Percentiles rank a stretch among this genome's conserved stretches.
phyloP scores from a whole-genome alignment of 148 eudicot species.

The Fagopyrum tataricum region DNA sequence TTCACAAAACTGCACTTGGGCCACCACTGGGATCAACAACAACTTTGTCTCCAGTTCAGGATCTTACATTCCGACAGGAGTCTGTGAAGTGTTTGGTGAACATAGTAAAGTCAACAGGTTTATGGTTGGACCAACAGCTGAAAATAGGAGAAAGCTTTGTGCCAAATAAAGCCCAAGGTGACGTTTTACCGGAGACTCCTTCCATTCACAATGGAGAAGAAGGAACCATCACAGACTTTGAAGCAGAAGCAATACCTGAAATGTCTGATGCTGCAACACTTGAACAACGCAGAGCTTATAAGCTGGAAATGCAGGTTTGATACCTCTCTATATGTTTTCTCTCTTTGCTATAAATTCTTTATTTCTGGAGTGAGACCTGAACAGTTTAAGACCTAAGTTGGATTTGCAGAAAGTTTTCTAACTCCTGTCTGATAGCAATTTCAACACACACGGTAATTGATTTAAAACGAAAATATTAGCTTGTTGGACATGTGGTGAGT shows the following conservation, averaged over 20 bases:
- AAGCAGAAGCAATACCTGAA: constrained; percentile 68
- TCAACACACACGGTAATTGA: not conserved
- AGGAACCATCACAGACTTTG: constrained; percentile 49
- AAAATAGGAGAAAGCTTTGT: constrained; percentile 53
- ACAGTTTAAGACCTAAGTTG: not conserved
- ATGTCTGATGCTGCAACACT: constrained; percentile 76
- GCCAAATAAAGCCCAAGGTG: constrained; percentile 43
- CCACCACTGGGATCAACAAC: constrained; percentile 93
- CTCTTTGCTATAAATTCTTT: not conserved
- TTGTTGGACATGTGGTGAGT: not conserved
- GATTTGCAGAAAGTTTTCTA: not conserved
- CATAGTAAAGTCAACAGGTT: constrained; percentile 83
- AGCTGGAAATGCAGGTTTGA: constrained; percentile 81
- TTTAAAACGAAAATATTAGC: not conserved
- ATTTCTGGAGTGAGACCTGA: not conserved
- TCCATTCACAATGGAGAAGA: constrained; percentile 54
- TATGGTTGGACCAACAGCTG: constrained; percentile 93
- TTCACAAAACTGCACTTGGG: constrained; percentile 92
- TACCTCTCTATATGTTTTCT: not conserved
- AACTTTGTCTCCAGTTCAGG: constrained; percentile 76
- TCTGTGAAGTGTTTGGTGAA: constrained; percentile 89
- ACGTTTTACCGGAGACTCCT: constrained; percentile 36
- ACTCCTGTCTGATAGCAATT: not conserved
- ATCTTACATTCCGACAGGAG: constrained; percentile 80
- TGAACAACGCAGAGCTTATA: constrained; percentile 92